These are phyloP conservation scores for Magnolia changhungtana DNA, from an alignment of 164 flowering plant genomes.

Conservation along the genomic window DNA sequence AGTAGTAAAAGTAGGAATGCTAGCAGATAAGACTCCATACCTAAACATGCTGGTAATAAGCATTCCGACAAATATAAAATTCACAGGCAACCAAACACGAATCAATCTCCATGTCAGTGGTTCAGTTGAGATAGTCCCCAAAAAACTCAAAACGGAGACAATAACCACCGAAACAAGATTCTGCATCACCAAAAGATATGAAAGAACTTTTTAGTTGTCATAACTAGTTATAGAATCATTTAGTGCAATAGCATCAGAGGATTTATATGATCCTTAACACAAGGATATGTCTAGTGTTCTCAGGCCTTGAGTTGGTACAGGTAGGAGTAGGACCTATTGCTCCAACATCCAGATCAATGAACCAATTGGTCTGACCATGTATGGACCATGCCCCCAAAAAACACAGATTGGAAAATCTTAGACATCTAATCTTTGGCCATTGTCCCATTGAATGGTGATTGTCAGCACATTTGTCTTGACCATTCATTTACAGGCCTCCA, in stretches of 20 bases:
- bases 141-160: conserved; percentile 60
- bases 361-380: background rate
- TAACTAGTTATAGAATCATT: background rate
- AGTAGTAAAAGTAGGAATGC: background rate
- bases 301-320: background rate
- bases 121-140: conserved; percentile 79
- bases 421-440: background rate
- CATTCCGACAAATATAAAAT: conserved; percentile 96
- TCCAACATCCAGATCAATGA: background rate
- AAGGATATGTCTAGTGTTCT: background rate
- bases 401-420: too few species aligned
- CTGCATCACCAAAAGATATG: conserved; percentile 50
- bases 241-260: background rate
- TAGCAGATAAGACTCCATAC: conserved; percentile 31
- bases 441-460: background rate
- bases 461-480: background rate
- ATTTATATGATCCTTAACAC: too few species aligned
- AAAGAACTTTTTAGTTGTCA: conserved; percentile 8
- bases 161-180: conserved; percentile 82
- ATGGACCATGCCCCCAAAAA: background rate
- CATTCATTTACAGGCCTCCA: background rate
- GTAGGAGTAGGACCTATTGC: background rate
- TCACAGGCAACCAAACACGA: conserved; percentile 95
- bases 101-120: conserved; percentile 86
- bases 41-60: conserved; percentile 97